These are phyloP conservation scores for Xylaria scruposa DNA, from an alignment of 495 filamentous ascomycete genomes.

Conservation along the genomic window DNA sequence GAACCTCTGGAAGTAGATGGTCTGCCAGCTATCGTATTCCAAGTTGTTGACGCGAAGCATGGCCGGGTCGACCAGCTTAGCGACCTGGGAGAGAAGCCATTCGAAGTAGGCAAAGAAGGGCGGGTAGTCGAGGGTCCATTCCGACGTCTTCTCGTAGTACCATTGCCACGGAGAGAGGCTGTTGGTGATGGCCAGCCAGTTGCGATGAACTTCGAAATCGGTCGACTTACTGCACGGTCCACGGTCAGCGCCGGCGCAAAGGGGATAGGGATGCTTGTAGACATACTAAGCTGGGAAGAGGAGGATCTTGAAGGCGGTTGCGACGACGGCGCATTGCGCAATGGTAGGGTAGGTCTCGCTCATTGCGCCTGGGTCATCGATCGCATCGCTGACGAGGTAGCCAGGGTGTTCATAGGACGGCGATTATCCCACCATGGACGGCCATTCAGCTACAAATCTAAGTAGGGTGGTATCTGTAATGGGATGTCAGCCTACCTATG, in stretches of 20 bases:
- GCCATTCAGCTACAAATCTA: not conserved
- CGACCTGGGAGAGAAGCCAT: slow-evolving; percentile 86
- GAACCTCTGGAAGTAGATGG: slow-evolving; percentile 87
- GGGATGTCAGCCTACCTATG: slow-evolving; percentile 1
- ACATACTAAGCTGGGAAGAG: slow-evolving; percentile 95
- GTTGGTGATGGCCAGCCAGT: slow-evolving; percentile 95
- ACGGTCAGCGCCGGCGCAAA: slow-evolving; percentile 22
- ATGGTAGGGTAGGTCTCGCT: slow-evolving; percentile 82
- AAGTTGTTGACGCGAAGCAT: slow-evolving; percentile 86
- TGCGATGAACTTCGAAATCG: slow-evolving; percentile 97
- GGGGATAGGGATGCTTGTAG: slow-evolving; percentile 8
- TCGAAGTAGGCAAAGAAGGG: slow-evolving; percentile 98
- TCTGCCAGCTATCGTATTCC: slow-evolving; percentile 86
- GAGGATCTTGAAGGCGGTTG: slow-evolving; percentile 89
- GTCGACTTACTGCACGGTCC: slow-evolving; percentile 85
- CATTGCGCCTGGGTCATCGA: slow-evolving; percentile 59
- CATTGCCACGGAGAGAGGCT: slow-evolving; percentile 86
- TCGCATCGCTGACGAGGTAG: slow-evolving; percentile 29
- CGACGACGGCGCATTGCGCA: slow-evolving; percentile 84
- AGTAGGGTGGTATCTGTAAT: not conserved
- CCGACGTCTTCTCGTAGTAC: slow-evolving; percentile 96
- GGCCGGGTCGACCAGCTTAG: slow-evolving; percentile 74
- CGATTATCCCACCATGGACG: not conserved
- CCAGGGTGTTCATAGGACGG: slow-evolving; percentile 16
- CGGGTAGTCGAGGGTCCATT: slow-evolving; percentile 99